Evolutionary conservation across 2,329 filamentous ascomycete genomes (phyloP).

Genomic region (Colletotrichum sojae): DNA sequence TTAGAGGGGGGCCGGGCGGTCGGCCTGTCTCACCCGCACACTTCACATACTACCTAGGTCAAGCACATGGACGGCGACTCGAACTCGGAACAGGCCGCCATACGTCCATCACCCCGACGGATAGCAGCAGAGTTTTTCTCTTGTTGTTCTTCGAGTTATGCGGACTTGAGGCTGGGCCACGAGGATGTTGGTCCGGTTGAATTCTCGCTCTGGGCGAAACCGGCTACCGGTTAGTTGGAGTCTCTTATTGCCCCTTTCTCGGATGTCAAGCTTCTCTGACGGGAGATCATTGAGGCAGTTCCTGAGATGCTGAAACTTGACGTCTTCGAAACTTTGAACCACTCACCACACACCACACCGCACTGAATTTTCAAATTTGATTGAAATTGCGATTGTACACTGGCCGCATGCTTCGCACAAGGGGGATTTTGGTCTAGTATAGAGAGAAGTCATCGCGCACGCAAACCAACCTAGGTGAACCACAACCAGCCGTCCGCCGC

Average conservation of each 20-base stretch:
- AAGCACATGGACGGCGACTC: neutral
- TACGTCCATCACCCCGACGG: neutral
- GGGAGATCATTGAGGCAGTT: no score
- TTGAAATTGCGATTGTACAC: conserved; percentile 12
- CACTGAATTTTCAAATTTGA: neutral
- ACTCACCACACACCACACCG: neutral
- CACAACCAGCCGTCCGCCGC: conserved; percentile 1
- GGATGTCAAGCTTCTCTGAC: no score
- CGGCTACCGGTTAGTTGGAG: neutral
- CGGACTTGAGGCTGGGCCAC: no score
- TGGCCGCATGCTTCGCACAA: conserved; percentile 26
- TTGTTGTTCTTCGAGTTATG: neutral
- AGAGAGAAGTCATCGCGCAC: neutral
- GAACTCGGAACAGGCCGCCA: conserved; percentile 18
- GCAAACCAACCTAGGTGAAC: conserved; percentile 8
- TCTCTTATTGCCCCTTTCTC: no score
- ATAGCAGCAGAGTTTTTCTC: neutral
- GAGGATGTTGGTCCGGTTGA: neutral
- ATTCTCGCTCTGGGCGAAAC: conserved; percentile 7
- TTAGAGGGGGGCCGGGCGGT: neutral
- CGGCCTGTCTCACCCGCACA: neutral
- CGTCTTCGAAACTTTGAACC: no score
- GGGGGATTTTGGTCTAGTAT: conserved; percentile 23
- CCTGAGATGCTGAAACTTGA: no score
- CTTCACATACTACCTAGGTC: neutral